Conservation (phyloP, 768 basidiomycete species). For the Boletus patriciae region DNA sequence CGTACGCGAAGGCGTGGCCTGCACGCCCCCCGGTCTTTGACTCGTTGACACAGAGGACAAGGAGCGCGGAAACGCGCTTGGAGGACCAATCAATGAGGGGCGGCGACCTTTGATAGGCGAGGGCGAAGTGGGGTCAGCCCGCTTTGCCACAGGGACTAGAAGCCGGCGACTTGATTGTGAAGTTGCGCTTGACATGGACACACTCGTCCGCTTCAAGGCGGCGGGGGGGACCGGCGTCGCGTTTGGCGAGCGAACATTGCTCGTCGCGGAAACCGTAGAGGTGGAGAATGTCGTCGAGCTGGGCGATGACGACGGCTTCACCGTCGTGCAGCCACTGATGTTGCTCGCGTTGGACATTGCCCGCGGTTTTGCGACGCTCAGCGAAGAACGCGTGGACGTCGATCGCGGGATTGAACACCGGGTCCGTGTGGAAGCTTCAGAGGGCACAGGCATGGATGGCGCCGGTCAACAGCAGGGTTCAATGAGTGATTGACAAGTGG, state of each 20-base stretch:
- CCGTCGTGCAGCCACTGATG: constrained; percentile 50
- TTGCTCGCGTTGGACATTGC: constrained; percentile 52
- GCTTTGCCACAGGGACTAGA: constrained; percentile 38
- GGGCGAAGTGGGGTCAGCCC: constrained; percentile 29
- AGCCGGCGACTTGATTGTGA: constrained; percentile 37
- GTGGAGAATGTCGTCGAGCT: constrained; percentile 29
- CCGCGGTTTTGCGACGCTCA: constrained; percentile 50
- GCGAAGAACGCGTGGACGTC: constrained; percentile 43
- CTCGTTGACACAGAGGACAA: constrained; percentile 19
- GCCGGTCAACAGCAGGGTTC: neutral
- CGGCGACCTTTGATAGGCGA: constrained; percentile 30
- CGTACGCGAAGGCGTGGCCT: constrained; percentile 39
- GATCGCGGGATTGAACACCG: constrained; percentile 42
- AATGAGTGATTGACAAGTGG: constrained; percentile 3
- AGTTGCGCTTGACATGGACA: constrained; percentile 39
- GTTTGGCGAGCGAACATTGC: constrained; percentile 45
- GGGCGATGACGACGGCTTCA: constrained; percentile 37
- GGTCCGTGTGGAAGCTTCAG: constrained; percentile 53
- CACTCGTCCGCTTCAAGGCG: constrained; percentile 38
- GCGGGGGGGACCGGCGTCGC: constrained; percentile 47
- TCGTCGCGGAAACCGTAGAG: constrained; percentile 24
- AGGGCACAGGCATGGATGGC: constrained; percentile 38
- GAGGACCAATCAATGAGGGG: constrained; percentile 30
- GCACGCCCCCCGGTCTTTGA: constrained; percentile 22
- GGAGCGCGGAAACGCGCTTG: constrained; percentile 26